Evolutionary conservation across 306 rosid genomes (phyloP).

Genomic region (Dryas drummondii): DNA sequence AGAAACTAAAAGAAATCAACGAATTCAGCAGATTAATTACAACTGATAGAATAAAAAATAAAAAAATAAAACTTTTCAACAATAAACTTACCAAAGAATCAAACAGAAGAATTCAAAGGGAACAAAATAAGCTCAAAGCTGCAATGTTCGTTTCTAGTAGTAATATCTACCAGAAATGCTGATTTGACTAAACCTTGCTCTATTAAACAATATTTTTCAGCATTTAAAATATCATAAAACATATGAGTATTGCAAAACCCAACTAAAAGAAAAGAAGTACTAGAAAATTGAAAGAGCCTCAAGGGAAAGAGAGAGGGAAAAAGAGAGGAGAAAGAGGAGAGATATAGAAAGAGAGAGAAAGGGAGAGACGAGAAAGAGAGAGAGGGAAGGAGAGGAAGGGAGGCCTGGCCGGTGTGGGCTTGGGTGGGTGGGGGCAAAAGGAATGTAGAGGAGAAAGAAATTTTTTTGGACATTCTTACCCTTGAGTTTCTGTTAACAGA

Average conservation of each 20-base stretch:
- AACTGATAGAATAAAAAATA: not conserved
- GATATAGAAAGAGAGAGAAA: too few relatives aligned
- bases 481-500: too few relatives aligned
- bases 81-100: constrained; percentile 4
- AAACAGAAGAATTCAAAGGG: not conserved
- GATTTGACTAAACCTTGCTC: not conserved
- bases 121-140: constrained; percentile 4
- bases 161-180: not conserved
- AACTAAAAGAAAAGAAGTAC: constrained; percentile 12
- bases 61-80: not conserved
- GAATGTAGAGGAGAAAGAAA: too few relatives aligned
- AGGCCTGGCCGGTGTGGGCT: too few relatives aligned
- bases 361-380: too few relatives aligned
- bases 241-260: constrained; percentile 13
- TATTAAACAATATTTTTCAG: too few relatives aligned
- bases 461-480: too few relatives aligned
- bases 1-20: not conserved
- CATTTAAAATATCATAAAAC: not conserved
- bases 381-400: too few relatives aligned
- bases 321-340: too few relatives aligned
- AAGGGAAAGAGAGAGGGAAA: too few relatives aligned
- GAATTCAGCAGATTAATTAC: not conserved
- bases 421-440: too few relatives aligned
- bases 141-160: not conserved
- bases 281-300: not conserved